Base-by-base conservation (phyloP, 2,329 filamentous ascomycete species). In the Verticillium nubilum region DNA sequence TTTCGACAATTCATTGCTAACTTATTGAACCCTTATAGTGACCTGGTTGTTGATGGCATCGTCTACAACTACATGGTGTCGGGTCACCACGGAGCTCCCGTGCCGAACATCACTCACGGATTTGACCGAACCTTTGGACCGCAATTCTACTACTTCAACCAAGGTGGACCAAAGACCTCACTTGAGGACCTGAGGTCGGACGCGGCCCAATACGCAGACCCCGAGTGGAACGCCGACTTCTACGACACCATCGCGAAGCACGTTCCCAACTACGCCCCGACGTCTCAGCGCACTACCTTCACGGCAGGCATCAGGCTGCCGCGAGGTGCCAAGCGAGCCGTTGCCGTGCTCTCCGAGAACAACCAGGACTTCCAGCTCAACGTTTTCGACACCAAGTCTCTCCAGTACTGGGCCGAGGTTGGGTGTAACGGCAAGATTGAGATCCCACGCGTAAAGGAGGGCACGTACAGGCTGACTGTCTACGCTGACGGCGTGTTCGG, bases 91-190 rank as follows among this genome's bases (percentile, higher is more conserved):
- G 85, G 86, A 5, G 82, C 84, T 60, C 81, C 82, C 50, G 84
- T 82, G 15, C 85, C 86, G 5, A 86, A 87, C 64, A 87, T 88
- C 64, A 86, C 82, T 1, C 70, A 84, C 62, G 86, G 86, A 0
- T 87, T 87, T 63, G 85, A 88, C 65, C 78, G 85, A 2, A 88
- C 86, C 0, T 87, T 87, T 66, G 86, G 86, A 1, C 86, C 85
- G 63, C 80, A 83, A 68, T 87, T 81, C 66, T 88, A 81, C 66
- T 77, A 86, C 66, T 88, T 88, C 74, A 88, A 87, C 69, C 67
- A 62, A 1, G 67, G 60, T 1, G 9, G 55, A 0, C 52, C 56
- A 2, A 37, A 31, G 13, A 1, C 56, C 0, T 53, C 60, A 1
- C 12, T 62, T 2, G 53, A 28, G 17, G 58, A 60, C 12, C 26